A percentile compares a stretch with the other conserved stretches of the same genome.
These are phyloP conservation scores for Neurospora hispaniola DNA, from an alignment of 495 filamentous ascomycete species.

Conservation along the genomic window DNA sequence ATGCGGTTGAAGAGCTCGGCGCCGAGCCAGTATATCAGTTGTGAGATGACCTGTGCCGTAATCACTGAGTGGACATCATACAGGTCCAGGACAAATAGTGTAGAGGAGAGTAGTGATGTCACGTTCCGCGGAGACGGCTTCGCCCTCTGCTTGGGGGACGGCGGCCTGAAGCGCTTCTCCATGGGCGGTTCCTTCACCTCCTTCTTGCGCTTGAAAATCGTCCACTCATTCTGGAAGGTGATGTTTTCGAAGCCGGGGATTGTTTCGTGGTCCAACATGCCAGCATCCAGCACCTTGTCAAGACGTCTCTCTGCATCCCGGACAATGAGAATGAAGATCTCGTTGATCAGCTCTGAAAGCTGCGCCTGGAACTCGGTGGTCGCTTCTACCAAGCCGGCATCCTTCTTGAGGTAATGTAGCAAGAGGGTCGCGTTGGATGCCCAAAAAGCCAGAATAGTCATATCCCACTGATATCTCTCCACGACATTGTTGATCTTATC, in stretches of 20 bases:
- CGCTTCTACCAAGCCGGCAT: slow-evolving; percentile 66
- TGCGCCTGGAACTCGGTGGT: slow-evolving; percentile 88
- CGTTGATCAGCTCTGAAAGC: slow-evolving; percentile 89
- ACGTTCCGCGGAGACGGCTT: slow-evolving; percentile 91
- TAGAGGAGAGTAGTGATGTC: slow-evolving; percentile 92
- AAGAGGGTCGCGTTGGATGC: slow-evolving; percentile 93
- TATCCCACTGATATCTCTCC: slow-evolving; percentile 93
- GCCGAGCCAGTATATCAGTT: slow-evolving; percentile 93
- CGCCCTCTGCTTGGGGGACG: slow-evolving; percentile 86
- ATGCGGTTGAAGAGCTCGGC: slow-evolving; percentile 97
- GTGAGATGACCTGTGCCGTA: slow-evolving; percentile 78
- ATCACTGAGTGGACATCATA: slow-evolving; percentile 99
- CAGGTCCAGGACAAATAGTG: slow-evolving; percentile 91
- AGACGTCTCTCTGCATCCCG: slow-evolving; percentile 94
- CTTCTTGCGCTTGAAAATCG: slow-evolving; percentile 81
- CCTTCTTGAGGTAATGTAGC: slow-evolving; percentile 94
- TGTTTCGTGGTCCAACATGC: slow-evolving; percentile 96
- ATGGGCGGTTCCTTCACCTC: slow-evolving; percentile 76
- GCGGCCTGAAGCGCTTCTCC: slow-evolving; percentile 88
- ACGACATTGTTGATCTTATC: slow-evolving; percentile 96
- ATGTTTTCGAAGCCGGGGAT: slow-evolving; percentile 96
- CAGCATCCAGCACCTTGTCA: slow-evolving; percentile 86
- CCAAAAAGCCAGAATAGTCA: slow-evolving; percentile 99
- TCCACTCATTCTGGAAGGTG: slow-evolving; percentile 96
- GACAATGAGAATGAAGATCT: slow-evolving; percentile 98